Evolutionary conservation across 768 basidiomycete species (phyloP), one percentile per base, ranked within the genome.

Genomic region (Russula sp.): DNA sequence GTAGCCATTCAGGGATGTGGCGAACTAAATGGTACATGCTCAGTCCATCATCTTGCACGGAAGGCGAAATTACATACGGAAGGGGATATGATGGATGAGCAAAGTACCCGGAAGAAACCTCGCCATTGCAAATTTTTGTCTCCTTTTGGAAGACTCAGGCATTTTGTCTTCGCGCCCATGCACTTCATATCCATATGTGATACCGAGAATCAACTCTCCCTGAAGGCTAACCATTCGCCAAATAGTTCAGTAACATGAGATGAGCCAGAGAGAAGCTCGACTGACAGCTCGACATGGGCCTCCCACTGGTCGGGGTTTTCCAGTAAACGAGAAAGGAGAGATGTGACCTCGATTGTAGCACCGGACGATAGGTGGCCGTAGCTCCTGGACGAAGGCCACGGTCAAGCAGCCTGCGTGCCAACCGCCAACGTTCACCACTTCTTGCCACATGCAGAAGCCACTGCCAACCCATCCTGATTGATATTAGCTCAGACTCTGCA

Each of bases 231-330:
- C 10, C 2, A 18, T 34, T 34, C n/a, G 14, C 34, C 7, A 43
- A n/a, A 2, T 29, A 35, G 10, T 7, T 49, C 48, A 49, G 6
- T 34, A 18, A 32, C 16, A 9, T 10, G 5, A 50, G 11, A 3
- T 4, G 14, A 10, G 34, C 16, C 18, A 9, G 16, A 11, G 18
- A 50, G 34, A n/a, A 35, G 2, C 11, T 13, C 2, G 1, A 48
- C 45, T 20, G 56, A 61, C 60, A 47, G 35, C n/a, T 56, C 38
- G 18, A 50, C 36, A 41, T 61, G 60, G n/a, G 20, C 45, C 22
- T n/a, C 46, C 46, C 53, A 56, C 5, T 50, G 38, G 10, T 55
- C 2, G 13, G 60, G 60, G 11, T 11, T 34, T n/a, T 1, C 36
- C 5, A 61, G 16, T 32, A 61, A 18, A 9, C 47, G 54, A 16